Percentiles rank a stretch among this genome's conserved stretches.
These are phyloP conservation scores for Toxoplasma gondii DNA, from an alignment of 169 alveolate genomes.

Conservation along the genomic window DNA sequence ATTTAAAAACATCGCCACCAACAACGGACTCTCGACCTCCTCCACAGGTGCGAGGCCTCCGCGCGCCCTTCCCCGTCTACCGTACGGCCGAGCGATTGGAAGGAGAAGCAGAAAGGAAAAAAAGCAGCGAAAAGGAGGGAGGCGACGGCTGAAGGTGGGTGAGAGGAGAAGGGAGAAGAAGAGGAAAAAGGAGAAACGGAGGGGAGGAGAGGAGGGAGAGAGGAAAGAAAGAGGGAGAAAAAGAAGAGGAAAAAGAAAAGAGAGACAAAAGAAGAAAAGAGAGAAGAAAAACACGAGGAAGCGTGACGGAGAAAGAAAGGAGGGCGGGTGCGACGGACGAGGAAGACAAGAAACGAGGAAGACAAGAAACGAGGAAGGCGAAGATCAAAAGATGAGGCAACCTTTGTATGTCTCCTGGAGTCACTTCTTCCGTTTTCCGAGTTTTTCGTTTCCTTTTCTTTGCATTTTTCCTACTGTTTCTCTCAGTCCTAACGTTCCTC, in stretches of 20 bases:
- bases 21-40: background rate
- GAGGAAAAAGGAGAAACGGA: background rate
- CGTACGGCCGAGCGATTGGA: background rate
- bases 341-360: background rate
- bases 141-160: background rate
- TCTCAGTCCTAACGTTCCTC: background rate
- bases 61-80: background rate
- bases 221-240: background rate
- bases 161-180: background rate
- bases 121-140: background rate
- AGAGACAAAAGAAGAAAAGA: background rate
- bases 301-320: too few species aligned
- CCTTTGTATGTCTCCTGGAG: too few species aligned
- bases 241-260: background rate
- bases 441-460: background rate
- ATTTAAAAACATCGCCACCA: background rate
- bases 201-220: background rate
- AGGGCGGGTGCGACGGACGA: background rate
- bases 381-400: background rate
- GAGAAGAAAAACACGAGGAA: background rate
- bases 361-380: background rate
- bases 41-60: background rate
- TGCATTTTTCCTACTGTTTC: background rate
- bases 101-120: background rate
- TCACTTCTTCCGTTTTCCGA: too few species aligned